Conservation (phyloP, 176 grass and related monocot genomes). For the Eremochloa ophiuroides region DNA sequence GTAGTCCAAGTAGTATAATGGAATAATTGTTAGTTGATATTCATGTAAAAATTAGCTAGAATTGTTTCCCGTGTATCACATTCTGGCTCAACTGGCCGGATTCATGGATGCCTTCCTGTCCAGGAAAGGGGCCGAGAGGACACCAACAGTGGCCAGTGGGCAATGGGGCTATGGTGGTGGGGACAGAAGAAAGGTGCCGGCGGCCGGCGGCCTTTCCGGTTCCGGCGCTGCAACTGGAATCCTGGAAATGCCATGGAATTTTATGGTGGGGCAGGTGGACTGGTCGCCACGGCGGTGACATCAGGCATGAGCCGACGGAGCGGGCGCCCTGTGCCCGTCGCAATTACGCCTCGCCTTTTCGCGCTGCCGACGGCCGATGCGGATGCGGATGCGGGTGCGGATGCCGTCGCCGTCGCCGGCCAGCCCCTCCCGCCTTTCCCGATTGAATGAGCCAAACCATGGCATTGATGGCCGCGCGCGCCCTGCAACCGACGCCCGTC, state of each 20-base stretch:
- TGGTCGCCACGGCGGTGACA: background rate
- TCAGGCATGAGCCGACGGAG: background rate
- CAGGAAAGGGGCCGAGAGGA: background rate
- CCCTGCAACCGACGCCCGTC: background rate
- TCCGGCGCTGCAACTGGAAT: too few relatives aligned
- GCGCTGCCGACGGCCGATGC: too few relatives aligned
- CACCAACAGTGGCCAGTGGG: too few relatives aligned
- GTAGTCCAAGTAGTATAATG: too few relatives aligned
- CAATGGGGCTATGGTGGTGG: background rate
- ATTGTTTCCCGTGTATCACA: background rate
- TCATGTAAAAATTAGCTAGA: too few relatives aligned
- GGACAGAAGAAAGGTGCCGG: background rate
- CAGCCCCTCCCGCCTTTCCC: slow-evolving; percentile 13
- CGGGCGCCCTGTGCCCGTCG: background rate
- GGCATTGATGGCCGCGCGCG: background rate
- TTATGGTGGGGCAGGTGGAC: background rate
- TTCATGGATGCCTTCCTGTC: background rate
- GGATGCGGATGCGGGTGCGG: background rate
- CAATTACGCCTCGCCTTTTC: background rate
- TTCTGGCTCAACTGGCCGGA: background rate
- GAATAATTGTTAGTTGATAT: too few relatives aligned
- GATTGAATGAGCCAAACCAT: background rate
- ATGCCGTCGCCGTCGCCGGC: background rate
- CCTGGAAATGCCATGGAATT: too few relatives aligned
- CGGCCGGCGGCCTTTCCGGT: background rate